Evolutionary conservation across 179 eudicot genomes (phyloP), one percentile per base, ranked within the genome.

Genomic region (Silene coronaria): DNA sequence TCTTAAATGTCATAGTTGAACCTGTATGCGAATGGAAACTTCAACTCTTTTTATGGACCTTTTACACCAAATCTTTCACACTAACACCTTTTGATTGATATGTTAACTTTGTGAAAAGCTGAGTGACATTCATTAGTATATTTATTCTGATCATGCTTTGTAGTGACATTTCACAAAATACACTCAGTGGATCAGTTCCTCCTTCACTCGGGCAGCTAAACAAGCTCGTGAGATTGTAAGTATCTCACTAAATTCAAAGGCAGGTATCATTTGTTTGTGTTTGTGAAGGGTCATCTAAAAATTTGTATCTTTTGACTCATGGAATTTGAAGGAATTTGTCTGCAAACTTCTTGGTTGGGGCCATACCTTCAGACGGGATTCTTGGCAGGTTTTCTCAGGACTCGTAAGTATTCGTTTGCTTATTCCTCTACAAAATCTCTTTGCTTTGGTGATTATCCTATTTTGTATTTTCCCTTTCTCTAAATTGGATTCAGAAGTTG

Each of bases 151-250:
- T 51, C 45, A 38, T 72, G 48, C 69, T 77, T 83, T 46, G 62
- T 84, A 95, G 99, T 81, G 99, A 95, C 76, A 75, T 95, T 27
- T 95, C 99, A 69, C 88, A 97, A 82, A 94, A 94, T 84, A 82
- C 89, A 76, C 91, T 95, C 36, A 84, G 95, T 75, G 99, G 97
- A 76, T 81, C 83, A 38, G 86, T 95, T 79, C 99, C 99, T 77
- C 67, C 88, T 73, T 88, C 97, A 55, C 90, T 95, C 70, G 97
- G 91, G 76, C 89, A 88, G 70, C 81, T 95, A 67, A 81, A 28
- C 87, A 90, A 88, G 85, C 97, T 95, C 74, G 48, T 76, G 62
- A 76, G 77, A 64, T 80, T 95, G 99, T 95, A 81, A 92, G 97
- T 87, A 53, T 45, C 51, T 24, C 12, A 45, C 59, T 51, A 63